These are phyloP conservation scores for Rhodotorula glutinis DNA, from an alignment of 1,284 basidiomycete genomes.

Conservation along the genomic window DNA sequence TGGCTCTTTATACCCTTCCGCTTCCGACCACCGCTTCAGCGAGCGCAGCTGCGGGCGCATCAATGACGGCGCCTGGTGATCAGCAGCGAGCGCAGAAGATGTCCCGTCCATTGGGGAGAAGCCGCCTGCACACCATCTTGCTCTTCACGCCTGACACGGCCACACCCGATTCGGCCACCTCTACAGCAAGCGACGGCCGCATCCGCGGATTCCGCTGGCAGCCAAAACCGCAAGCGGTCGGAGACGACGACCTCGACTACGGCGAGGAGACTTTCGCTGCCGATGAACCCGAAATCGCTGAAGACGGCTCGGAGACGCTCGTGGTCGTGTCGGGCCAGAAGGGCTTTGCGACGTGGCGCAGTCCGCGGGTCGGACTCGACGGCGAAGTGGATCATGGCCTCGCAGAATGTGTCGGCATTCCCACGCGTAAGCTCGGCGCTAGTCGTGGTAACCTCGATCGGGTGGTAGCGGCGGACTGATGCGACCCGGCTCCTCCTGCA, in stretches of 20 bases:
- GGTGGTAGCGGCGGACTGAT: too few relatives aligned
- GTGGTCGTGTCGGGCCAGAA: conserved; percentile 9
- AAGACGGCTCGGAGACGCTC: conserved; percentile 5
- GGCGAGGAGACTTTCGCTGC: neutral
- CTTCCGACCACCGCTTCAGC: neutral
- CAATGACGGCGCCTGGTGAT: neutral
- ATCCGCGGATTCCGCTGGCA: conserved; percentile 11
- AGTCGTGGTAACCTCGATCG: too few relatives aligned
- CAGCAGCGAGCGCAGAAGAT: too few relatives aligned
- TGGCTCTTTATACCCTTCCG: neutral
- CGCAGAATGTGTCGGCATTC: conserved; percentile 20
- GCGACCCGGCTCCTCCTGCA: neutral
- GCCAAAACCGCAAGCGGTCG: neutral
- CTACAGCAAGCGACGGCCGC: neutral
- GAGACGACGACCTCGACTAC: neutral
- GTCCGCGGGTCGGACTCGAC: neutral
- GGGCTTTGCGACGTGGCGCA: conserved; percentile 20
- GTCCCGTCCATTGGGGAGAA: neutral
- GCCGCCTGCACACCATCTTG: conserved; percentile 17
- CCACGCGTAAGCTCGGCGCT: conserved; percentile 12
- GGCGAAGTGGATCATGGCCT: neutral
- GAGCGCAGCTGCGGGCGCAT: too few relatives aligned
- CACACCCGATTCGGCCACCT: neutral
- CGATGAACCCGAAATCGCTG: neutral
- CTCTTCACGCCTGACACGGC: neutral